Conservation (phyloP, 176 grass and related monocot genomes). For the Echinochloa phyllopogon region DNA sequence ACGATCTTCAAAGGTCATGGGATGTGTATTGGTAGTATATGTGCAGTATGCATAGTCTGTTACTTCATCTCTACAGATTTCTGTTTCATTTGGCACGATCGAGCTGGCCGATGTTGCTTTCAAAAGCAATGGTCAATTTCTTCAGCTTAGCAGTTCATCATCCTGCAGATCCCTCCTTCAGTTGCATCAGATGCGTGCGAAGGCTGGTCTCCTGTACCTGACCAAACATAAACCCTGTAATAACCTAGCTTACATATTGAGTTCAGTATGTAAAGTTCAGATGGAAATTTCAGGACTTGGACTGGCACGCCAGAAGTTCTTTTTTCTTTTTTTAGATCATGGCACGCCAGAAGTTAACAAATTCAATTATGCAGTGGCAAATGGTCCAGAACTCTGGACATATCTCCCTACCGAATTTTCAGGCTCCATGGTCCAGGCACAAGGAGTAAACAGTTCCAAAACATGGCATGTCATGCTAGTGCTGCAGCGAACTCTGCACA, state of each 20-base stretch:
- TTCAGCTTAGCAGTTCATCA: slow-evolving; percentile 4
- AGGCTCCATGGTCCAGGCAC: slow-evolving; percentile 17
- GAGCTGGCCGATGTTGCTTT: background rate
- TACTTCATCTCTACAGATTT: background rate
- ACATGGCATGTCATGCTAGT: slow-evolving; percentile 1
- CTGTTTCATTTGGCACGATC: background rate
- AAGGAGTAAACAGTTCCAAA: slow-evolving; percentile 27
- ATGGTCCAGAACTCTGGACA: slow-evolving; percentile 19
- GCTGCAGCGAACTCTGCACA: background rate
- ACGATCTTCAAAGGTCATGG: background rate
- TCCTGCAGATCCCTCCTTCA: slow-evolving; percentile 15
- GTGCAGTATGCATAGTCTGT: background rate
- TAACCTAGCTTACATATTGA: slow-evolving; percentile 1
- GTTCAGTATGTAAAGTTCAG: background rate
- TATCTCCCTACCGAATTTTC: slow-evolving; percentile 19
- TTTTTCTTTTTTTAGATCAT: too few relatives aligned
- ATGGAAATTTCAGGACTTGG: background rate
- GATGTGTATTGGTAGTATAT: background rate
- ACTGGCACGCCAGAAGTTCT: background rate
- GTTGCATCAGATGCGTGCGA: slow-evolving; percentile 42
- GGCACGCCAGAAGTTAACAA: background rate
- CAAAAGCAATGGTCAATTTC: background rate
- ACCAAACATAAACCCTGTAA: slow-evolving; percentile 20
- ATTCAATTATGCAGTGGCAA: slow-evolving; percentile 1
- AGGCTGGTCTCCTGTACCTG: slow-evolving; percentile 52